Evolutionary conservation across 192 early-diverging fungal genomes (phyloP), one percentile per base, ranked within the genome.

Genomic region (Lunasporangiospora selenospora): DNA sequence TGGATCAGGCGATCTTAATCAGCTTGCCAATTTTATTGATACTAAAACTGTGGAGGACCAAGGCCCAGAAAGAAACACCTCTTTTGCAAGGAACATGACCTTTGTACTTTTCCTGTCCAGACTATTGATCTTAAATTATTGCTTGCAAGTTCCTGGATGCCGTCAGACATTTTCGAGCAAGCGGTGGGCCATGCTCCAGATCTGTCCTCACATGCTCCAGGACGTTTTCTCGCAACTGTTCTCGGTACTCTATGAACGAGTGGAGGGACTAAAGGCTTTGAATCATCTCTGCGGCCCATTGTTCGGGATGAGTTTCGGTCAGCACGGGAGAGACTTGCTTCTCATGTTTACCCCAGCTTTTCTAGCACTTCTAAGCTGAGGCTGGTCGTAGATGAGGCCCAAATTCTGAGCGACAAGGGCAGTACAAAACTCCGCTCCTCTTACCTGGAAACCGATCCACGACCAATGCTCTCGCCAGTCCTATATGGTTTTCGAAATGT

Each of bases 321-420:
- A 31, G 34, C 50, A 29, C 42, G 62, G 9, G 30, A 40, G 3
- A 32, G 19, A 6, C 62, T 64, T 30, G 34, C 52, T 43, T 40
- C 32, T 27, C 52, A 30, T 40, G 18, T 23, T 3, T 55, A 54
- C 34, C 62, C 62, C 9, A 64, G 55, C 48, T 64, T 64, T 23
- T 40, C 62, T 29, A 31, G 13, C 23, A n/a, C 19, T n/a, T 39
- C 52, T 36, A 55, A 48, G 19, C 21, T 64, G 15, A 40, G 34
- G 11, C 52, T 64, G 21, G 42, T 53, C 23, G 43, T 64, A n/a
- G 62, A 64, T 31, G 62, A 54, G 31, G 62, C 62, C 10, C 62
- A 64, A 44, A 48, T 64, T 38, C 62, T 64, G 19, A 24, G 52
- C 27, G 62, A 64, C 31, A 32, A 39, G 23, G 43, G 52, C 32